Base-by-base conservation (phyloP, 116 monocot species). In the Posidonia oceanica region DNA sequence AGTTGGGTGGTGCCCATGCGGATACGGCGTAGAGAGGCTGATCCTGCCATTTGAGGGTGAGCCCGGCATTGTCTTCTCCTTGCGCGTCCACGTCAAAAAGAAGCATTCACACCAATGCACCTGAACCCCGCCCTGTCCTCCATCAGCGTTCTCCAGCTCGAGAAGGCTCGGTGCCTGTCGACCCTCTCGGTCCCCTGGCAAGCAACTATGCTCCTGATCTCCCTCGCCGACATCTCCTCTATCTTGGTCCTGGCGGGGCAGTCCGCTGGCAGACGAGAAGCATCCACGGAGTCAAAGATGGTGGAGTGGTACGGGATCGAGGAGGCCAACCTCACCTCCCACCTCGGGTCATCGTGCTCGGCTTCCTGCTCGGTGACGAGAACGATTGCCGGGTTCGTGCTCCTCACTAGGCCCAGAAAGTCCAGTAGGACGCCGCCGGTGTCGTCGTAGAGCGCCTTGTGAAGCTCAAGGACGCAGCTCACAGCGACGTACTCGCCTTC, bases 151-250 rank as follows among this genome's bases (percentile, higher is more conserved):
- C 69, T 85, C 92, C 97, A 97, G 29, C 42, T 71, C 2, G 52
- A 61, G 64, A 97, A 97, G n/a, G 37, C 75, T 77, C 83, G 78
- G 69, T 91, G 85, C 66, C 89, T 66, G 74, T 88, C 91, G 3
- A 80, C 18, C 76, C 91, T 69, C 74, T 88, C 88, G 5, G 14
- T 22, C 39, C 82, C 86, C 54, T 85, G 87, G 39, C 77, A 85
- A 4, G 80, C 77, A 6, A 97, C 71, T 1, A 89, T 65, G 85
- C 85, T 85, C 54, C 89, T 80, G 68, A 91, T 83, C 81, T 81
- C 87, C 71, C 87, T 72, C 11, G 77, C 91, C 59, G 85, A 89
- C 92, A 87, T 87, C 77, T 85, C 83, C 64, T 97, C 97, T 0
- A 91, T 69, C 79, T 83, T 86, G 53, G 54, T 52, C 75, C 97